Conservation (phyloP, 768 basidiomycete genomes). For the Lactifluus volemus region DNA sequence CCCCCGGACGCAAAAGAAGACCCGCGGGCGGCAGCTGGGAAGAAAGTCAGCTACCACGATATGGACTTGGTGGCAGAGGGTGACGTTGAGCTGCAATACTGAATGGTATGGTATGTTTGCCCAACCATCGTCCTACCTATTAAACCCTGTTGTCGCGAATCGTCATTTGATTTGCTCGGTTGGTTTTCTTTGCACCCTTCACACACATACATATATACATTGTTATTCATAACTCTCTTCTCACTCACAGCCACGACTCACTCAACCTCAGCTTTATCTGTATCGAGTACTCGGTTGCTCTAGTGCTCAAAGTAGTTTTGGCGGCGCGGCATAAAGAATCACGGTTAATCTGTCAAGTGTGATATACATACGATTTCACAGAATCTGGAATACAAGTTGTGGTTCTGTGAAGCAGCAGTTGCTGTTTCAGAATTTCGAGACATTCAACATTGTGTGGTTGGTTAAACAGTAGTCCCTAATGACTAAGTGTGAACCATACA, state of each 20-base stretch:
- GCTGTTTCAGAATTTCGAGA: background rate
- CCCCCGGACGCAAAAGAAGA: slow-evolving; percentile 89
- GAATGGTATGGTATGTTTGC: slow-evolving; percentile 5
- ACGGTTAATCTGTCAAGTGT: slow-evolving; percentile 1
- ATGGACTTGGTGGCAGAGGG: slow-evolving; percentile 88
- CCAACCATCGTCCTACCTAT: background rate
- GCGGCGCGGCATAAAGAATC: background rate
- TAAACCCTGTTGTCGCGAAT: background rate
- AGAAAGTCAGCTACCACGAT: slow-evolving; percentile 89
- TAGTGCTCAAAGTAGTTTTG: background rate
- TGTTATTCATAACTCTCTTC: slow-evolving; percentile 15
- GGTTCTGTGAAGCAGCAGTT: background rate
- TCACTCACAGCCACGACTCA: slow-evolving; percentile 9
- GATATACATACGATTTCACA: slow-evolving; percentile 9
- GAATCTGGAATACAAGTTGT: background rate
- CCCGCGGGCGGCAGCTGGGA: slow-evolving; percentile 81
- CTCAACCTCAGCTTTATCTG: background rate
- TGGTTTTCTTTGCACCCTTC: slow-evolving; percentile 8
- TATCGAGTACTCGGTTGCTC: background rate
- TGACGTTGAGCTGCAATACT: slow-evolving; percentile 35
- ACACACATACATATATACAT: slow-evolving; percentile 4
- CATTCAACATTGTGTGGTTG: background rate
- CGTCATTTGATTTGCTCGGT: background rate
- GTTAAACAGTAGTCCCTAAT: too few species aligned
- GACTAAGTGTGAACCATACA: background rate